Evolutionary conservation across 2,329 filamentous ascomycete genomes (phyloP), one percentile per base, ranked within the genome.

Genomic region (Tolypocladium ovalisporum): DNA sequence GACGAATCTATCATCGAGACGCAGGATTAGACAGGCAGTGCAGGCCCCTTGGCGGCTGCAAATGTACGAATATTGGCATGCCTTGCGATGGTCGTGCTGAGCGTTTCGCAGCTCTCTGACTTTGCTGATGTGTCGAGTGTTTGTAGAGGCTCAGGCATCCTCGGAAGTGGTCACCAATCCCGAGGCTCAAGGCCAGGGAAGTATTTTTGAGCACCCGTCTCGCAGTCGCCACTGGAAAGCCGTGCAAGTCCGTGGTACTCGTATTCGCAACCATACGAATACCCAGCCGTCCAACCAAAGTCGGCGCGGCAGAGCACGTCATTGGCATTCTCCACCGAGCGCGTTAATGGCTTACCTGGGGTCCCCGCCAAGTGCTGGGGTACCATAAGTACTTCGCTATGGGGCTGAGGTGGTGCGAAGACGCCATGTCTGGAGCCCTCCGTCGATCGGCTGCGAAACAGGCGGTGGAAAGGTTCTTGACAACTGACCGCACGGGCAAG

Each of bases 1-100:
- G 75, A 72, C 39, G 70, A 71, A 57, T 55, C 66, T 52, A 60
- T 69, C 52, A 62, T 62, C 19, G 69, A 70, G 60, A 64, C 68
- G 42, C 67, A 69, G 57, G 68, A 68, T 58, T 69, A 64, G 58
- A 51, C 10, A 17, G 42, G 17, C 27, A 27, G 7, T 12, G 4
- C 27, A 24, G 32, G 44, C 27, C 24, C 27, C 5, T 6, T 1
- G 34, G 42, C 22, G 13, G 22, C 42, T 29, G 42, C 40, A 9
- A 4, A 27, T 51, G 47, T 51, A 51, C 3, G 47, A 51, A n/a
- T 51, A n/a, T n/a, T 19, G 47, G 19, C 47, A 51, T n/a, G 27
- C 27, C 27, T 51, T 15, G 17, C 17, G 27, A 49, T 10, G 32
- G 27, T 13, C 15, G 42, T 47, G 8, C 12, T 19, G 10, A 24